phyloP scores from a whole-genome alignment of 2,329 filamentous ascomycete genomes.

The Emericellopsis atlantica region DNA sequence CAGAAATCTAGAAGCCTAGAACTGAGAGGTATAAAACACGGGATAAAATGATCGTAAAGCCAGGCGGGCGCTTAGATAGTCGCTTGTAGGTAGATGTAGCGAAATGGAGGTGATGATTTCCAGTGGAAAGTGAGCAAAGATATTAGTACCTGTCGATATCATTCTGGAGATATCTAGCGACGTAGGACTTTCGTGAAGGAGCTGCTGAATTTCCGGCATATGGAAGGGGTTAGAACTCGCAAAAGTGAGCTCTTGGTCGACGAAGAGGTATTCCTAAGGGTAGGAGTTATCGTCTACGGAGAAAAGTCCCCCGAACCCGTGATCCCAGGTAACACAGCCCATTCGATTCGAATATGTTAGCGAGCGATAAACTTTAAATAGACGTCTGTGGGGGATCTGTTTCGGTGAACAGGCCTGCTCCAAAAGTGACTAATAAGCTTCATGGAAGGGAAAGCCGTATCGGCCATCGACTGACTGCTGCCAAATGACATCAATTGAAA shows the following conservation, averaged over 20 bases:
- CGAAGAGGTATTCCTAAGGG: constrained; percentile 4
- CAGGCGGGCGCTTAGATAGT: constrained; percentile 5
- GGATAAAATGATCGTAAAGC: constrained; percentile 3
- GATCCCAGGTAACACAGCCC: constrained; percentile 3
- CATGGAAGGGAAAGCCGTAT: constrained; percentile 6
- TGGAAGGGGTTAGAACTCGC: constrained; percentile 1
- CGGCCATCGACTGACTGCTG: constrained; percentile 3
- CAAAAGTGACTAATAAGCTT: constrained; percentile 5
- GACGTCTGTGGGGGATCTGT: constrained; percentile 2
- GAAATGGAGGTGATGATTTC: constrained; percentile 4
- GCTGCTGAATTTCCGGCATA: constrained; percentile 4
- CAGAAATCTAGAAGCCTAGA: constrained; percentile 5
- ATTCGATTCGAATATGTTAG: constrained; percentile 2
- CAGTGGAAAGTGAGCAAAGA: constrained; percentile 3
- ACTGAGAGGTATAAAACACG: constrained; percentile 4
- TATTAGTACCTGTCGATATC: background rate
- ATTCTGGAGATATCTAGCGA: background rate
- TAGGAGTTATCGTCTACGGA: constrained; percentile 3
- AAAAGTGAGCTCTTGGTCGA: constrained; percentile 1
- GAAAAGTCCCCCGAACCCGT: constrained; percentile 3
- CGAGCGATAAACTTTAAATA: constrained; percentile 4
- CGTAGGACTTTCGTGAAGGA: constrained; percentile 2
- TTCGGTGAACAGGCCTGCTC: constrained; percentile 2
- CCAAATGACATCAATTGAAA: constrained; percentile 1
- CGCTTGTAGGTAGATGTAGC: constrained; percentile 2